phyloP scores from a whole-genome alignment of 352 stramenopile genomes.

The Phytophthora podocarpi region DNA sequence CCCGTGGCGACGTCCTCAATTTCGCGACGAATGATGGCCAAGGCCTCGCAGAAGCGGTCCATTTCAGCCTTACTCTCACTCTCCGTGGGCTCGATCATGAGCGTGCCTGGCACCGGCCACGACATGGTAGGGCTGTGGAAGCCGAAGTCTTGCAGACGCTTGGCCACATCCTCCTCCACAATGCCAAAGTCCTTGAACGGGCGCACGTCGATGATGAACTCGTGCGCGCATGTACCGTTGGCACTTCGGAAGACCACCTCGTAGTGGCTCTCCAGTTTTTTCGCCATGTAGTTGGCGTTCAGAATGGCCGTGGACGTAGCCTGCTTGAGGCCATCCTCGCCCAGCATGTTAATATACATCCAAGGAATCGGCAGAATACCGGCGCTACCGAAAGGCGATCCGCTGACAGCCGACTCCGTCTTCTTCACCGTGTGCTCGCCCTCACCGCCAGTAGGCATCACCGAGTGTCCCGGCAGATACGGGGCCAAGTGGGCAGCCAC shows the following conservation, averaged over 20 bases:
- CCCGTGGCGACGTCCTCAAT: conserved; percentile 97
- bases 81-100: conserved; percentile 99
- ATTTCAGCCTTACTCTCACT: conserved; percentile 98
- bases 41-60: conserved; percentile 97
- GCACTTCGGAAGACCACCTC: conserved; percentile 96
- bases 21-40: conserved; percentile 96
- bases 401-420: conserved; percentile 87
- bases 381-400: conserved; percentile 96
- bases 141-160: conserved; percentile 99
- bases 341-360: conserved; percentile 99
- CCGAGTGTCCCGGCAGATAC: conserved; percentile 95
- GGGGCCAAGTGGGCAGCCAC: conserved; percentile 95
- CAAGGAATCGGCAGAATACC: conserved; percentile 99
- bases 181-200: conserved; percentile 96
- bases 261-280: conserved; percentile 93
- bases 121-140: conserved; percentile 99
- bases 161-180: conserved; percentile 98
- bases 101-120: conserved; percentile 97
- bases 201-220: conserved; percentile 99
- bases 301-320: conserved; percentile 96
- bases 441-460: conserved; percentile 85
- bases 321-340: conserved; percentile 94
- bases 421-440: conserved; percentile 79
- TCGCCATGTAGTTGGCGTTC: conserved; percentile 99
- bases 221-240: conserved; percentile 98